Evolutionary conservation across 2,329 filamentous ascomycete species (phyloP).

Genomic region (Dothideomycetes sp.): DNA sequence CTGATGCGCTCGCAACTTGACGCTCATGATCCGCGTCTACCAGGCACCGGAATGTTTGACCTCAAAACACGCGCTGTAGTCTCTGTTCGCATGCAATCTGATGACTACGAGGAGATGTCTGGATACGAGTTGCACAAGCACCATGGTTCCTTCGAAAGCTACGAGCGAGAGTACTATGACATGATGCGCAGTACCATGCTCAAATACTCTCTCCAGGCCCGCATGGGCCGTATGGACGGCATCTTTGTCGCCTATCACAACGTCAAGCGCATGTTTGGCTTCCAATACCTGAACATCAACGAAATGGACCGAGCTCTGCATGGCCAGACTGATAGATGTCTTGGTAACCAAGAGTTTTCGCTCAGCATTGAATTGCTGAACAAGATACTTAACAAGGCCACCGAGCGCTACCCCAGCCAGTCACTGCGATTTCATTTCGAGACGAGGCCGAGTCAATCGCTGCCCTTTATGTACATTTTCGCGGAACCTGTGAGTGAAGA

Average conservation of each 20-base stretch:
- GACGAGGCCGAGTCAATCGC: constrained; percentile 29
- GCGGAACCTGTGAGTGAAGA: constrained; percentile 70
- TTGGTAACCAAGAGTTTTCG: constrained; percentile 81
- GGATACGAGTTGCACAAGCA: constrained; percentile 77
- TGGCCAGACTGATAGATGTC: constrained; percentile 51
- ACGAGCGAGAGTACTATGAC: constrained; percentile 90
- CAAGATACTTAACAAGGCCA: constrained; percentile 64
- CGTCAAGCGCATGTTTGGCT: constrained; percentile 87
- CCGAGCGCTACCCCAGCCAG: constrained; percentile 60
- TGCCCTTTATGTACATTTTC: constrained; percentile 71
- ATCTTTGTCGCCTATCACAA: constrained; percentile 98
- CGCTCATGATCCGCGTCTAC: constrained; percentile 73
- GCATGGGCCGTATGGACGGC: constrained; percentile 96
- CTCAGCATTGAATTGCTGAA: constrained; percentile 71
- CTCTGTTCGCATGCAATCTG: constrained; percentile 77
- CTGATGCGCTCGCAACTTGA: constrained; percentile 93
- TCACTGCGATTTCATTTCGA: constrained; percentile 77
- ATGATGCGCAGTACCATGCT: constrained; percentile 92
- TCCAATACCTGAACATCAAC: constrained; percentile 77
- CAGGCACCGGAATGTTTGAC: constrained; percentile 89
- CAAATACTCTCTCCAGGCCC: constrained; percentile 92
- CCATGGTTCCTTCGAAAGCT: constrained; percentile 77
- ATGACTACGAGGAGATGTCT: constrained; percentile 58
- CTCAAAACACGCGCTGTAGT: constrained; percentile 90
- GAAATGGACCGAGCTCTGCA: constrained; percentile 93